These are phyloP conservation scores for Phaeomoniella chlamydospora DNA, from an alignment of 2,329 filamentous ascomycete genomes.

Conservation along the genomic window DNA sequence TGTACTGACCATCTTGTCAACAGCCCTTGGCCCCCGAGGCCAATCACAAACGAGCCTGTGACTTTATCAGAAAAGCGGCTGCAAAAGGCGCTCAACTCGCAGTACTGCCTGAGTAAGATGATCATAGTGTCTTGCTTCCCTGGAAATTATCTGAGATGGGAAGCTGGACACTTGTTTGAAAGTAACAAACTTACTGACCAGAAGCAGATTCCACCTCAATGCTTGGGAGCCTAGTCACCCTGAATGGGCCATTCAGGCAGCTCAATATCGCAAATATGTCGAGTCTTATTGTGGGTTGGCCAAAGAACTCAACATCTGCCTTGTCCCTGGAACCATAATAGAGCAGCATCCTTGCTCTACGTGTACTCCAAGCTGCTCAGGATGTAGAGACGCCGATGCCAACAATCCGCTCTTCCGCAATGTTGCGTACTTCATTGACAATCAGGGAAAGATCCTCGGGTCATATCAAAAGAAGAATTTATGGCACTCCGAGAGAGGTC, in stretches of 20 bases:
- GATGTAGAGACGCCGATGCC: slow-evolving; percentile 15
- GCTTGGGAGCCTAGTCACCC: slow-evolving; percentile 38
- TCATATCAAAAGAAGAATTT: slow-evolving; percentile 54
- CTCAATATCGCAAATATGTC: slow-evolving; percentile 35
- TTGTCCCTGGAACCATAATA: slow-evolving; percentile 69
- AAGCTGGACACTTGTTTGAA: too few relatives aligned
- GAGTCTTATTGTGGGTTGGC: slow-evolving; percentile 38
- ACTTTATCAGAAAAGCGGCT: slow-evolving; percentile 34
- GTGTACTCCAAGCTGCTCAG: slow-evolving; percentile 9
- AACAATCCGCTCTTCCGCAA: slow-evolving; percentile 27
- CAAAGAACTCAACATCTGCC: slow-evolving; percentile 44
- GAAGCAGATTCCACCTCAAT: slow-evolving; percentile 37
- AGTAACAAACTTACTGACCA: too few relatives aligned
- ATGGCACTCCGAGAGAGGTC: slow-evolving; percentile 53
- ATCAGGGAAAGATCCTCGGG: slow-evolving; percentile 34
- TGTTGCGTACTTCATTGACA: slow-evolving; percentile 44
- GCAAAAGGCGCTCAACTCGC: slow-evolving; percentile 38
- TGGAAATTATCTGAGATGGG: too few relatives aligned
- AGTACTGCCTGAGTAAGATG: slow-evolving; percentile 41
- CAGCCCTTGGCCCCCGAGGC: slow-evolving; percentile 25
- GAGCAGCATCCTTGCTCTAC: slow-evolving; percentile 27
- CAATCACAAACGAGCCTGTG: slow-evolving; percentile 43
- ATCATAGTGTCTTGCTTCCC: not conserved
- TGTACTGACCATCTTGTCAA: slow-evolving; percentile 25
- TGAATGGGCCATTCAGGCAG: slow-evolving; percentile 31